phyloP scores from a whole-genome alignment of 176 grass and related monocot species.

The Cymbopogon citratus region DNA sequence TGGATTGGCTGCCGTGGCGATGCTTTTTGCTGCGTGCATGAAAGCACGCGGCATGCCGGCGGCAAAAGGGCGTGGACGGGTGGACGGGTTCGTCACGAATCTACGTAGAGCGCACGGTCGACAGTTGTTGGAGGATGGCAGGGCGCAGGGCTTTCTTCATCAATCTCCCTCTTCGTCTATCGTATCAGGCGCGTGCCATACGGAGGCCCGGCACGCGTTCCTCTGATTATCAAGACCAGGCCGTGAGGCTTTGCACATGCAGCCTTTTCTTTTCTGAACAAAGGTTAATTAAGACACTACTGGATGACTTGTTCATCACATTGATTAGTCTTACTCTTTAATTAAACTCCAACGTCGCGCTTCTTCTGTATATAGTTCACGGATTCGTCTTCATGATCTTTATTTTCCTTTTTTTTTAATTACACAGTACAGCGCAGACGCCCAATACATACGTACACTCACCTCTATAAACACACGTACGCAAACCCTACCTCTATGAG shows the following conservation, averaged over 20 bases:
- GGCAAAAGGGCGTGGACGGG: background rate
- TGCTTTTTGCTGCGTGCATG: background rate
- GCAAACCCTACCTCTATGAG: too few relatives aligned
- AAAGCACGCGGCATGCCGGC: background rate
- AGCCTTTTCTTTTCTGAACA: too few relatives aligned
- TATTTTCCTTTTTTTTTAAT: too few relatives aligned
- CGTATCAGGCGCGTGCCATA: conserved; percentile 4
- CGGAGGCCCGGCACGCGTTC: conserved; percentile 23
- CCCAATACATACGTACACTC: too few relatives aligned
- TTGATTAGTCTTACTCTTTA: background rate
- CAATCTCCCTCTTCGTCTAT: background rate
- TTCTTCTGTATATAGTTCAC: background rate
- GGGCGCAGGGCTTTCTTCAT: background rate
- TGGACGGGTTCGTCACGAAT: conserved; percentile 21
- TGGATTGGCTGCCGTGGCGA: background rate
- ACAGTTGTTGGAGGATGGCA: background rate
- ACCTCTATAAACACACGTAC: background rate
- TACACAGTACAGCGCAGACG: too few relatives aligned
- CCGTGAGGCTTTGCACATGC: background rate
- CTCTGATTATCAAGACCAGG: background rate
- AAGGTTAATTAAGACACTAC: background rate
- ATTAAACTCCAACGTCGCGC: background rate
- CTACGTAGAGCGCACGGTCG: background rate
- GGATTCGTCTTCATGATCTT: background rate
- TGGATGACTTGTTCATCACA: background rate